Base-by-base conservation (phyloP, 1,284 basidiomycete species). In the Pseudozyma flocculosa region DNA sequence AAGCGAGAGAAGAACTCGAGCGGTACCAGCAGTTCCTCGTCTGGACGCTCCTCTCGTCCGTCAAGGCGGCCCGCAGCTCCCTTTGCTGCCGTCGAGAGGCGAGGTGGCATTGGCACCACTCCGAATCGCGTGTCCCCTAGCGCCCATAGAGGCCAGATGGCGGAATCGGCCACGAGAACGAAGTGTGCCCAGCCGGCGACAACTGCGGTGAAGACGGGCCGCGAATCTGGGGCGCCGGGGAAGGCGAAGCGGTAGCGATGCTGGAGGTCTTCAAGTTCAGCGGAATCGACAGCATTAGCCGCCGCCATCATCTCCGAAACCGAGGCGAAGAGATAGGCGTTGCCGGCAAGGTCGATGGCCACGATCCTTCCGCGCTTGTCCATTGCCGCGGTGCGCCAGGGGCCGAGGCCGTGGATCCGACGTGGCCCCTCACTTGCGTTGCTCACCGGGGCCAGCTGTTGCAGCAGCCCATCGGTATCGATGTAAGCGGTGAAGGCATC, bases 181-280 rank as follows among this genome's bases (percentile, higher is more conserved):
- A 62, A 62, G 42, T 62, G 60, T 24, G 60, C 46, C 22, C 50
- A 50, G 14, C 60, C 60, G 2, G 60, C 7, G 51, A 40, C 32
- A 62, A 46, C 23, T 38, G 5, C 26, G n/a, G n/a, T 29, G 26
- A 29, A 29, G n/a, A n/a, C n/a, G n/a, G n/a, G n/a, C n/a, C n/a
- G n/a, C n/a, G 30, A 37, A 7, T 37, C 15, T 17, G 18, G 18
- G 14, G 7, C 15, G 18, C 15, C 15, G 36, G 4, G 14, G 18
- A 19, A 37, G 4, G 18, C 15, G 36, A 37, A 29, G 26, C 36
- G 18, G 36, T 7, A 37, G 17, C 14, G 36, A 37, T 37, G 36
- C 4, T 17, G 36, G 17, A 34, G 17, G 30, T n/a, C n/a, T n/a
- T n/a, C n/a, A n/a, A n/a, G n/a, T n/a, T 29, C 26, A 29, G 26